phyloP scores from a whole-genome alignment of 148 eudicot genomes.

The Beta vulgaris region DNA sequence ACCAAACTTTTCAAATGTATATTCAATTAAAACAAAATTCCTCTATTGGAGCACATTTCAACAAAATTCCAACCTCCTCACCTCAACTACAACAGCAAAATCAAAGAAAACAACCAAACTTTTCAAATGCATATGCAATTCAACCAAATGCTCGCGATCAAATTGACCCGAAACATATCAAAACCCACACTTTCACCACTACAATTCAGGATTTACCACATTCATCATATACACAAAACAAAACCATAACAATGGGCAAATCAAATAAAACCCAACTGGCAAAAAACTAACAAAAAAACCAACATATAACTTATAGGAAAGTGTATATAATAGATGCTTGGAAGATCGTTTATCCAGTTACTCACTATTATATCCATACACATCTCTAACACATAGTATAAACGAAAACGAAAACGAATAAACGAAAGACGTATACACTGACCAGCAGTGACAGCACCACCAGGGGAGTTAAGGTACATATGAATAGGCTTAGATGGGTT shows the following conservation, averaged over 20 bases:
- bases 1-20: not conserved
- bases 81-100: not conserved
- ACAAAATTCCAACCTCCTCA: not conserved
- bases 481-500: slow-evolving; percentile 90
- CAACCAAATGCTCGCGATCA: not conserved
- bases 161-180: not conserved
- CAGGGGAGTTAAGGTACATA: slow-evolving; percentile 96
- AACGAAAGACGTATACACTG: not conserved
- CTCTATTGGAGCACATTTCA: not conserved
- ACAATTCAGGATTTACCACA: too few relatives aligned
- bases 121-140: not conserved
- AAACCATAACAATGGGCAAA: not conserved
- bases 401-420: not conserved
- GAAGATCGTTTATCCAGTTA: too few relatives aligned
- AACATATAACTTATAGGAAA: not conserved
- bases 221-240: too few relatives aligned
- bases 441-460: slow-evolving; percentile 99
- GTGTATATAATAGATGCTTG: too few relatives aligned
- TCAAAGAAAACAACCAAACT: not conserved
- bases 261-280: not conserved
- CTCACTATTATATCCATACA: too few relatives aligned
- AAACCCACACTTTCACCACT: too few relatives aligned
- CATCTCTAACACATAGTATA: too few relatives aligned
- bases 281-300: not conserved
- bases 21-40: too few relatives aligned